Base-by-base conservation (phyloP, 164 flowering plant genomes). In the Chloranthus sessilifolius region DNA sequence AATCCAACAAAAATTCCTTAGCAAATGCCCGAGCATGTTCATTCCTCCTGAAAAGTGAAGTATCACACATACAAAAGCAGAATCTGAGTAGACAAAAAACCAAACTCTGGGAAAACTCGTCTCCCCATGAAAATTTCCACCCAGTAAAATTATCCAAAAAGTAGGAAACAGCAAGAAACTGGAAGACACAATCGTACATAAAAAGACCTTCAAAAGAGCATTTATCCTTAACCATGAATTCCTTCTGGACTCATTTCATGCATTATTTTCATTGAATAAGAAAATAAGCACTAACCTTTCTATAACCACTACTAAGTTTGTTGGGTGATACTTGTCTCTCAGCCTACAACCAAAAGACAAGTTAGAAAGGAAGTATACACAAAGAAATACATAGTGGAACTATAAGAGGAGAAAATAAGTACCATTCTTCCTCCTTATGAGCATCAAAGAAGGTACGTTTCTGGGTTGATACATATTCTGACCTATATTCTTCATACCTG, bases 351-450 rank as follows among this genome's bases (percentile, higher is more conserved):
- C 38, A n/a, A 57, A n/a, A 63, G 53, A 55, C 41, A 54, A 59
- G 15, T 33, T 41, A 47, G 27, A 34, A 25, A 37, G 7, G 3
- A 27, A 43, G 9, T 11, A 27, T 4, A 34, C 45, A 36, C 21
- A 26, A 5, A 54, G 2, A 19, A 47, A 43, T 40, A 26, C 10
- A 21, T 52, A 20, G 5, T 9, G 2, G 4, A 1, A 54, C 38
- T 10, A 14, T 44, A 17, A 30, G 9, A 34, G 42, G 2, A 44
- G 2, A 40, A 37, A 26, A 37, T 11, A 24, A 15, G 19, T 79
- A 94, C 99, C 99, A 89, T 60, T 94, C 99, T 49, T 89, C 97
- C 51, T 80, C 92, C 52, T 94, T 94, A 58, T 94, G 97, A 37
- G 96, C 80, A 61, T 83, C 81, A 66, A 89, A 94, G 65, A 59